A percentile compares a stretch with the other conserved stretches of the same genome.
Evolutionary conservation across 1,139 yeast genomes (phyloP).

Genomic region (Petasospora rhodanensis): DNA sequence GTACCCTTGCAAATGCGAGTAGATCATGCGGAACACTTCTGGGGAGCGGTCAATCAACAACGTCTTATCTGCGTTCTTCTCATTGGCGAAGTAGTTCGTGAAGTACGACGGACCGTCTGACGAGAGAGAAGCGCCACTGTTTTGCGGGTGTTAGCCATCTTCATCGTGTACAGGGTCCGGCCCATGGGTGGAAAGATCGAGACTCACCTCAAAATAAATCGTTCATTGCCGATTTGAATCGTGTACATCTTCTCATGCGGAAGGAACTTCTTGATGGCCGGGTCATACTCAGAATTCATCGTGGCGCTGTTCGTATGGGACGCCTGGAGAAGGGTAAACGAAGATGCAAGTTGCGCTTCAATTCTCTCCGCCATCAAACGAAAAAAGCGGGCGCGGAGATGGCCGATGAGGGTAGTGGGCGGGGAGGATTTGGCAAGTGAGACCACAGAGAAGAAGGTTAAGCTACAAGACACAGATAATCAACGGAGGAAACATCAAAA

Average conservation of each 20-base stretch:
- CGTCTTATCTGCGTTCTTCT: constrained; percentile 34
- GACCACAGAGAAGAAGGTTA: too few species aligned
- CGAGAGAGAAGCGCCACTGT: constrained; percentile 78
- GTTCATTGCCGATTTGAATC: constrained; percentile 65
- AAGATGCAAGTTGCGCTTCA: too few species aligned
- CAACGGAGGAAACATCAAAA: too few species aligned
- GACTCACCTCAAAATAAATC: constrained; percentile 37
- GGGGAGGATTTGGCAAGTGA: too few species aligned
- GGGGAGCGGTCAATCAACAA: constrained; percentile 81
- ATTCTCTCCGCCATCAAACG: too few species aligned
- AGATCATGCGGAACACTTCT: constrained; percentile 58
- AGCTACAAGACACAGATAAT: too few species aligned
- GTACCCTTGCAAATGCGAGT: constrained; percentile 76
- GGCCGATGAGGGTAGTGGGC: too few species aligned
- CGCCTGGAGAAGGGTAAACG: not conserved
- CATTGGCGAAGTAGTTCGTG: constrained; percentile 38
- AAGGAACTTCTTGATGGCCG: constrained; percentile 50
- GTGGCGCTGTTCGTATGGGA: not conserved
- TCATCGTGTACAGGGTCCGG: not conserved
- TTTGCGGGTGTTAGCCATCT: not conserved
- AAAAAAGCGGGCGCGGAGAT: constrained; percentile 5
- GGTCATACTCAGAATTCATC: constrained; percentile 28
- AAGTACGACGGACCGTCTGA: constrained; percentile 63
- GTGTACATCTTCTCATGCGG: constrained; percentile 66
- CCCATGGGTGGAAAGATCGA: not conserved